Evolutionary conservation across 78 protist species (phyloP), one percentile per base, ranked within the genome.

Genomic region (Dictyostelium citrinum): DNA sequence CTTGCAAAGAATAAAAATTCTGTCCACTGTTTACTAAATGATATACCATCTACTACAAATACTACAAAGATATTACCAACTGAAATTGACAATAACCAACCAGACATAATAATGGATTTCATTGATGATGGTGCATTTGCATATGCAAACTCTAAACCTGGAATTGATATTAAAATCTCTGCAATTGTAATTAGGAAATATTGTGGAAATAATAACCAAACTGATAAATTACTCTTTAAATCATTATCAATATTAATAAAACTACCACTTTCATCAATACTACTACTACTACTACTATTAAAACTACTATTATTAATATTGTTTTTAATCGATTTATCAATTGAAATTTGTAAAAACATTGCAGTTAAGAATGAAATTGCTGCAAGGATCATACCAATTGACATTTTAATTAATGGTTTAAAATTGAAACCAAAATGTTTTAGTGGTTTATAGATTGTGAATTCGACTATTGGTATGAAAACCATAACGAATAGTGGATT

Each of bases 61-160:
- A 91, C 86, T 16, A 97, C 98, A 71, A 97, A 27, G 22, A 97
- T 37, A 45, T 91, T 95, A 27, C 98, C 98, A 33, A 92, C 1
- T 46, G 98, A 85, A 1, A 88, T 83, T 17, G 96, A 24, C 16
- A 96, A 41, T 58, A 85, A 90, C 83, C 81, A 85, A 24, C 60
- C 81, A 3, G 90, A 60, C 85, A 92, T 83, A 33, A 83, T 72
- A 12, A 92, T 61, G 0, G 58, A 16, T 84, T 97, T 97, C 97
- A 96, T 96, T 39, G 90, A 27, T 33, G 72, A 11, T 22, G 98
- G 98, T 5, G 97, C 96, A 37, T 96, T 83, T 9, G 97, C 51
- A 82, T 95, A 97, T 11, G 97, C 96, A 78, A 96, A 96, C 68
- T 96, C 97, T 11, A 97, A 90, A 14, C 96, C 92, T 0, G 97